Evolutionary conservation across 2,329 filamentous ascomycete species (phyloP), one percentile per base, ranked within the genome.

Genomic region (Verticillium dahliae): DNA sequence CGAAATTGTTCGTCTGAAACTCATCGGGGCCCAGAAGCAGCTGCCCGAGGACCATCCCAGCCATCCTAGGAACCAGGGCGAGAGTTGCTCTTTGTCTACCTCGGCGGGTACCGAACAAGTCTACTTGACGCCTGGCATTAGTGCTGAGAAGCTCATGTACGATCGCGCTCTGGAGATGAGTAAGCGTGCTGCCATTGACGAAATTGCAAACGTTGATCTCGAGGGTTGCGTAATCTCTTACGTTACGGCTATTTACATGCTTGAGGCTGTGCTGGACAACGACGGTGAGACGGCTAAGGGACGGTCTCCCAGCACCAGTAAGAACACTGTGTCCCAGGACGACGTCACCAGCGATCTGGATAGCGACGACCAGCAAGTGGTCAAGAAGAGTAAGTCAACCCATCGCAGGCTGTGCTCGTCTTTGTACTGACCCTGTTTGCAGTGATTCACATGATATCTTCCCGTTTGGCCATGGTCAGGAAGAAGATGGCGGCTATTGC

Each of bases 111-210:
- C 86, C 2, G 91, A 95, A 63, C 89, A 91, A 59, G 92, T 97
- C 33, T 85, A 90, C 57, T 82, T 99, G 33, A 96, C 91, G 14
- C 87, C 91, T 2, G 95, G 94, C 1, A 88, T 97, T 61, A 97
- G 92, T 27, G 95, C 95, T 0, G 95, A 98, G 78, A 97, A 93
- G 76, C 81, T 99, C 56, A 97, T 99, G 92, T 99, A 97, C 72
- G 95, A 99, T 68, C 90, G 95, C 56, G 95, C 95, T 0, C 80
- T 98, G 27, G 95, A 99, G 73, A 98, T 99, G 95, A 97, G 92
- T 73, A 87, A 92, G 59, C 87, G 91, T 4, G 94, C 95, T 7
- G 95, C 95, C 7, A 95, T 98, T 71, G 96, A 96, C 69, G 95
- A 99, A 76, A 90, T 99, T 58, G 92, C 95, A 1, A 92, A 94